These are phyloP conservation scores for Botrytis fragariae DNA, from an alignment of 2,329 filamentous ascomycete genomes.

Conservation along the genomic window DNA sequence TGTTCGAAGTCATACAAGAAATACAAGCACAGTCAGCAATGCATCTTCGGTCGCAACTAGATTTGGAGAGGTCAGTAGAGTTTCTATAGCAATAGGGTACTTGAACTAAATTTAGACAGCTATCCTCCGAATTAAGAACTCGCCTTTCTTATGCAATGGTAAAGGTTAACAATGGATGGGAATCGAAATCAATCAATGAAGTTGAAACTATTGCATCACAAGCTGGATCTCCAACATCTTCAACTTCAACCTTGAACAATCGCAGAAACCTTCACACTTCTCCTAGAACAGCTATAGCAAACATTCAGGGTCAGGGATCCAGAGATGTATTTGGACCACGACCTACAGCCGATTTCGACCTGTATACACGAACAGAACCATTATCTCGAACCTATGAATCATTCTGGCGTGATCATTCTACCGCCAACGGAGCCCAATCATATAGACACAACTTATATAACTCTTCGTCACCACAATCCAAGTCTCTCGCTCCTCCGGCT, in stretches of 20 bases:
- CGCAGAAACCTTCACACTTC: constrained; percentile 54
- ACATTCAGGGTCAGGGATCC: constrained; percentile 34
- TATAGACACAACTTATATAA: constrained; percentile 30
- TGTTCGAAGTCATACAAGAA: constrained; percentile 60
- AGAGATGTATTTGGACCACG: constrained; percentile 21
- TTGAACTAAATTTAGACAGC: constrained; percentile 31
- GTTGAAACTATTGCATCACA: constrained; percentile 73
- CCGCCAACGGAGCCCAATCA: constrained; percentile 28
- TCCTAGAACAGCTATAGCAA: constrained; percentile 46
- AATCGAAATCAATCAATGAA: constrained; percentile 73
- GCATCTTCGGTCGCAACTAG: constrained; percentile 62
- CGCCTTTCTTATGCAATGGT: constrained; percentile 90
- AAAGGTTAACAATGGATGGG: constrained; percentile 89
- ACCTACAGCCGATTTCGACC: constrained; percentile 36
- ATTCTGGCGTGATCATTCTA: constrained; percentile 46
- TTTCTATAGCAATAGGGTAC: constrained; percentile 2
- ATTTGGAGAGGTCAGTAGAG: constrained; percentile 67
- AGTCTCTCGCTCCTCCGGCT: constrained; percentile 39
- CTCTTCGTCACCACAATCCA: constrained; percentile 48
- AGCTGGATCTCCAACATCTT: constrained; percentile 60
- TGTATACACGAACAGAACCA: constrained; percentile 37
- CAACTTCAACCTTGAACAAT: constrained; percentile 54
- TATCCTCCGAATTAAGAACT: constrained; percentile 66
- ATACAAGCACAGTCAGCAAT: constrained; percentile 64
- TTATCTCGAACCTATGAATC: constrained; percentile 43